These are phyloP conservation scores for Microcyclospora tardicrescens DNA, from an alignment of 2,329 filamentous ascomycete species.

Conservation along the genomic window DNA sequence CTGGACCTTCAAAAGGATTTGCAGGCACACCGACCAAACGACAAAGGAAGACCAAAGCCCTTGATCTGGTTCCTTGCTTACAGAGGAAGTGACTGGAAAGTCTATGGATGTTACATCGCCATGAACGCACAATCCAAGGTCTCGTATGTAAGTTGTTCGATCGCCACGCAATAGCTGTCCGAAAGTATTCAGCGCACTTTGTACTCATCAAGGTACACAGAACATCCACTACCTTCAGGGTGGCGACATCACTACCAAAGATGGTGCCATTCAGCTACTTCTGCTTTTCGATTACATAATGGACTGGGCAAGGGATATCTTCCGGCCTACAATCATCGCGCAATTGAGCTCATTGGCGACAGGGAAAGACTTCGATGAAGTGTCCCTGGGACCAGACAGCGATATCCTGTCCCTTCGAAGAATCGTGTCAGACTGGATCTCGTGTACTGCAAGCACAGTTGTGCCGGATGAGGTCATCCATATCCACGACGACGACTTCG, in stretches of 20 bases:
- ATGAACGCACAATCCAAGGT: neutral
- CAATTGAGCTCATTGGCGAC: slow-evolving; percentile 4
- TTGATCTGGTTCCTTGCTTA: no score
- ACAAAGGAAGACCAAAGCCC: no score
- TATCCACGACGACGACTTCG: no score
- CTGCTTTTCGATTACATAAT: slow-evolving; percentile 21
- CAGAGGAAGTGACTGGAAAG: no score
- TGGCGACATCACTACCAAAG: slow-evolving; percentile 4
- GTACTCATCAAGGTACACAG: neutral
- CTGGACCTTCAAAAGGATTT: no score
- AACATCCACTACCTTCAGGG: slow-evolving; percentile 2
- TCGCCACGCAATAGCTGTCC: neutral
- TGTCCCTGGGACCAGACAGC: no score
- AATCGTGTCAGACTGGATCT: no score
- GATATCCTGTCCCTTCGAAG: no score
- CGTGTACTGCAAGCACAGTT: no score
- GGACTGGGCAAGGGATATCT: slow-evolving; percentile 22
- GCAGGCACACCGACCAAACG: no score
- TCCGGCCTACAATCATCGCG: slow-evolving; percentile 18
- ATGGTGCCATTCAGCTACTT: slow-evolving; percentile 17
- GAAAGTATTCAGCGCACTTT: neutral
- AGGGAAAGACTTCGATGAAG: no score
- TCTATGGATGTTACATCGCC: slow-evolving; percentile 1
- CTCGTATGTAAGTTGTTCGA: neutral
- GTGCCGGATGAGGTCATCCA: no score